Percentiles rank a stretch among this genome's conserved stretches.
Conservation (phyloP, 1,284 basidiomycete species). For the Flammula alnicola region DNA sequence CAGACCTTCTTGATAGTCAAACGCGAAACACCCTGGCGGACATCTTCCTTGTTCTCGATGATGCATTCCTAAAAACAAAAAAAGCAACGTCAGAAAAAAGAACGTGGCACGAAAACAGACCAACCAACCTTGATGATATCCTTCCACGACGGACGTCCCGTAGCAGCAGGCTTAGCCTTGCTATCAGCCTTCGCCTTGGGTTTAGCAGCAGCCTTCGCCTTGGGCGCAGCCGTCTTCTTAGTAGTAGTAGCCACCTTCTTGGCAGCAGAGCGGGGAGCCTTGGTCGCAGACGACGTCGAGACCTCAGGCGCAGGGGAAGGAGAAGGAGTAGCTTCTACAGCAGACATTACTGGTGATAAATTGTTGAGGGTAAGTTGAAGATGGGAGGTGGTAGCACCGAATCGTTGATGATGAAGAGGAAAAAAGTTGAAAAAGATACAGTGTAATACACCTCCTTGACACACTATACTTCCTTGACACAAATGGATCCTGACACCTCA, state of each 20-base stretch:
- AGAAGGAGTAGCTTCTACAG: not conserved
- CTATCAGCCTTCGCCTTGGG: conserved; percentile 21
- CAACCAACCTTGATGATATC: conserved; percentile 60
- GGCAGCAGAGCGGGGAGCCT: conserved; percentile 18
- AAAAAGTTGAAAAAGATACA: conserved; percentile 12
- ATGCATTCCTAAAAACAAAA: conserved; percentile 68
- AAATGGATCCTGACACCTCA: no score
- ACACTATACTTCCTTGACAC: no score
- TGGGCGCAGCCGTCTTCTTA: conserved; percentile 35
- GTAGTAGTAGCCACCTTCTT: conserved; percentile 33
- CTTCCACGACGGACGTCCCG: conserved; percentile 62
- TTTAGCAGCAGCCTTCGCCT: conserved; percentile 23
- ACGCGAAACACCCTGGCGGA: conserved; percentile 76
- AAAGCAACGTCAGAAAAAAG: conserved; percentile 13
- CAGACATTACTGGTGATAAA: conserved; percentile 7
- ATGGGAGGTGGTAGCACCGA: not conserved
- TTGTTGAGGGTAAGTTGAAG: conserved; percentile 1
- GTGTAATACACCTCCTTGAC: no score
- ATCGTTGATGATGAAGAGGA: conserved; percentile 25
- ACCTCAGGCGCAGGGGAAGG: conserved; percentile 5
- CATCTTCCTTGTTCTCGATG: conserved; percentile 63
- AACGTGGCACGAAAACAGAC: conserved; percentile 18
- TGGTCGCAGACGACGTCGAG: conserved; percentile 10
- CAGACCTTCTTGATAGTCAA: conserved; percentile 78
- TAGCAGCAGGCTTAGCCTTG: conserved; percentile 20